Conservation (phyloP, 169 alveolate species). For the Babesia ovata region DNA sequence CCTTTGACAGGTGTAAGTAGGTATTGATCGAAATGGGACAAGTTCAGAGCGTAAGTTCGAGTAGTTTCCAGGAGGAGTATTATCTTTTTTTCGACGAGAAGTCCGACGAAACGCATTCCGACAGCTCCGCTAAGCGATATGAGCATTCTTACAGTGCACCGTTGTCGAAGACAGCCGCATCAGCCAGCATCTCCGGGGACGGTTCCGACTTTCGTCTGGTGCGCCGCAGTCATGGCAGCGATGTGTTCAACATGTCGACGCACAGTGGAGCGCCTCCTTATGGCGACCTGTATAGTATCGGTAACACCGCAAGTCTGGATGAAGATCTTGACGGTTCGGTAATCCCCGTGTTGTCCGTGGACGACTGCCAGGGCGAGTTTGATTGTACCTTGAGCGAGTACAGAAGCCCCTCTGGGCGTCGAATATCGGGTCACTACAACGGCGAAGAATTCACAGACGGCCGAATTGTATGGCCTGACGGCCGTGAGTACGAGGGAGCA, state of each 20-base stretch:
- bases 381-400: constrained; percentile 73
- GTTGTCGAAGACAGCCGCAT: neutral
- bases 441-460: constrained; percentile 77
- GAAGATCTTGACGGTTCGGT: neutral
- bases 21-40: constrained; percentile 22
- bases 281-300: neutral
- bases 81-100: constrained; percentile 37
- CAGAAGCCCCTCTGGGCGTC: constrained; percentile 76
- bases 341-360: constrained; percentile 3
- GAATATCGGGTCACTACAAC: constrained; percentile 64
- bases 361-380: constrained; percentile 65
- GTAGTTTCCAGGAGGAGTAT: constrained; percentile 38
- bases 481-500: constrained; percentile 76
- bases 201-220: neutral
- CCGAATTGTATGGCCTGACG: constrained; percentile 77
- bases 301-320: neutral
- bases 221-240: constrained; percentile 4
- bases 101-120: neutral
- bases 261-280: neutral
- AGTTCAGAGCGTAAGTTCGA: constrained; percentile 26
- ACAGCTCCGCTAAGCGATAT: neutral
- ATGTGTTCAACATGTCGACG: constrained; percentile 25
- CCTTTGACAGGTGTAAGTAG: constrained; percentile 9
- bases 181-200: neutral
- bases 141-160: too few species aligned